Evolutionary conservation across 768 basidiomycete species (phyloP).

Genomic region (Cubamyces lactineus): DNA sequence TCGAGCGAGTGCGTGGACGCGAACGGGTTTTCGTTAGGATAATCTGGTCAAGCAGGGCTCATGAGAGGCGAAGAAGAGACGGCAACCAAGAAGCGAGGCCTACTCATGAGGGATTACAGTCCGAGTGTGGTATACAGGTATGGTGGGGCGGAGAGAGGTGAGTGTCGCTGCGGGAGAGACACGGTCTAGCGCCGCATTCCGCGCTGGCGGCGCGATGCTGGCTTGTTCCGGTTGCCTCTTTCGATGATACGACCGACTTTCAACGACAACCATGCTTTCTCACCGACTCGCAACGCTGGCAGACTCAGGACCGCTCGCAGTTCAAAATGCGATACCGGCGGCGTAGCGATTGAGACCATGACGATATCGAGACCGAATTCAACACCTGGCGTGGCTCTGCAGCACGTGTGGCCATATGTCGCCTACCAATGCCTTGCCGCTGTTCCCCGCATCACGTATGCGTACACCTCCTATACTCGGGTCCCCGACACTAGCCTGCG

Average conservation of each 20-base stretch:
- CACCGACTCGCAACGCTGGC: too few species aligned
- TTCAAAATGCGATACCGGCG: too few species aligned
- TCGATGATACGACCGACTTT: background rate
- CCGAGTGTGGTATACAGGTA: slow-evolving; percentile 24
- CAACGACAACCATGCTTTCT: background rate
- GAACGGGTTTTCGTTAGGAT: slow-evolving; percentile 73
- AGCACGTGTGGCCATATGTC: too few species aligned
- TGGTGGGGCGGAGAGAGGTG: slow-evolving; percentile 13
- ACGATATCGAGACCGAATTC: too few species aligned
- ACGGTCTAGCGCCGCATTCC: slow-evolving; percentile 7
- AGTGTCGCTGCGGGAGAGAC: slow-evolving; percentile 16
- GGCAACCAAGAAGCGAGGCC: background rate
- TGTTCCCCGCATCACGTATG: too few species aligned
- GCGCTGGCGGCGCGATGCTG: slow-evolving; percentile 6
- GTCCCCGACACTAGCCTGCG: too few species aligned
- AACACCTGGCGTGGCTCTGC: too few species aligned
- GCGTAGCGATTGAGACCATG: too few species aligned
- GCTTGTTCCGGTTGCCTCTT: slow-evolving; percentile 17
- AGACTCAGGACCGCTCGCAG: too few species aligned
- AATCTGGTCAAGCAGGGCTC: slow-evolving; percentile 24
- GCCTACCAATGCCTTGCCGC: too few species aligned
- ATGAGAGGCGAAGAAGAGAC: background rate
- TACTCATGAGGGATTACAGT: slow-evolving; percentile 19
- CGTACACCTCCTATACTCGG: too few species aligned
- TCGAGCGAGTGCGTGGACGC: slow-evolving; percentile 85